Base-by-base conservation (phyloP, 352 stramenopile species). In the Globisporangium nodosum region DNA sequence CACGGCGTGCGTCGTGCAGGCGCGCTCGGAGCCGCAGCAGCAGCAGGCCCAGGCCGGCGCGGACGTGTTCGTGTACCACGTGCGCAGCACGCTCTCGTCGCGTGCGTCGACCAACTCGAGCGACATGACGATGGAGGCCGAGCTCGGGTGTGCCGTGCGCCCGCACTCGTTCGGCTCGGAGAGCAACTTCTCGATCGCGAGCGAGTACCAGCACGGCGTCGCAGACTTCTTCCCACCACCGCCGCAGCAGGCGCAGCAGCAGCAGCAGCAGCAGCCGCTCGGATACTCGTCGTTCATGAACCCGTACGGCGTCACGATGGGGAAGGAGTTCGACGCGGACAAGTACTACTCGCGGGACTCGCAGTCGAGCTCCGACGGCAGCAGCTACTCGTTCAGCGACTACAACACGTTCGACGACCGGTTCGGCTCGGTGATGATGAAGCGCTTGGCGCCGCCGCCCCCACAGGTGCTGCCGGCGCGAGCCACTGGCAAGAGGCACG, bases 181-280 rank as follows among this genome's bases (percentile, higher is more conserved):
- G 47, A 83, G 74, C 69, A 81, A 71, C 18, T 83, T 83, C 61
- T 83, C 74, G 31, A 81, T 83, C 49, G 71, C 71, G 24, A 83
- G 66, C 39, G 74, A 81, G 47, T 78, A 69, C 75, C 70, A 45
- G 3, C 48, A 31, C 43, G 8, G 18, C 9, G 43, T 48, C 43
- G 43, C 18, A 8, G 43, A 48, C 18, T 48, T 27, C 43, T 24
- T 48, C n/a, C 43, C 43, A 11, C 52, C 21, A n/a, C 43, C 45
- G 12, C 13, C 7, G 16, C 47, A 49, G 6, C n/a, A 31, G 33
- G 27, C 52, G 27, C 27, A n/a, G 18, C 49, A 52, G 21, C 11
- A 18, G 18, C 49, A 52, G 21, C 11, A 18, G 48, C 35, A 56
- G 3, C 43, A 48, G 18, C 24, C 24, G 1, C 7, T 48, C 43